phyloP scores from a whole-genome alignment of 345 rosid species.

The Durio zibethinus region DNA sequence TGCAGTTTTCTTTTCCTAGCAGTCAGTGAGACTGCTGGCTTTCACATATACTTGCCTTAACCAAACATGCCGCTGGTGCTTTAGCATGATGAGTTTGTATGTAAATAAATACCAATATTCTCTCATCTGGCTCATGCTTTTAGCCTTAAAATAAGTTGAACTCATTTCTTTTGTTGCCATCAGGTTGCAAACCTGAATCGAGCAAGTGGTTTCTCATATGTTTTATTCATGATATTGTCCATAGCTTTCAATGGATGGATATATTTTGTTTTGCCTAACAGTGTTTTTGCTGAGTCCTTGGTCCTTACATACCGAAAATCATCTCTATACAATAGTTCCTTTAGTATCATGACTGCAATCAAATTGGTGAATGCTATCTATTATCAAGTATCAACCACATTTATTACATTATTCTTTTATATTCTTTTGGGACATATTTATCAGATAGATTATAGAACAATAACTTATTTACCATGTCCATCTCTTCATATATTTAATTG shows the following conservation, averaged over 20 bases:
- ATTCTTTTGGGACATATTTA: too few relatives aligned
- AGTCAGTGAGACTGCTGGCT: background rate
- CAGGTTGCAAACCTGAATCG: background rate
- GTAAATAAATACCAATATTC: conserved; percentile 21
- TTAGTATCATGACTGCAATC: background rate
- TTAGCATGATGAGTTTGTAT: conserved; percentile 13
- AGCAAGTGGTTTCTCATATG: background rate
- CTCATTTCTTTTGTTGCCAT: background rate
- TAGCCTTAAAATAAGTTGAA: conserved; percentile 14
- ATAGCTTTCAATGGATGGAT: background rate
- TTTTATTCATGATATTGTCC: background rate
- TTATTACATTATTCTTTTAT: too few relatives aligned
- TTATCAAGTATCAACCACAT: background rate
- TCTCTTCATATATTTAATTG: too few relatives aligned
- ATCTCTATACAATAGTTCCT: background rate
- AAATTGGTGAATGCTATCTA: background rate
- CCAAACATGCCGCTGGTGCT: conserved; percentile 12
- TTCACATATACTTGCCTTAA: conserved; percentile 13
- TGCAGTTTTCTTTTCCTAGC: conserved; percentile 12
- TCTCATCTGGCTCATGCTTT: conserved; percentile 16
- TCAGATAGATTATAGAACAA: too few relatives aligned
- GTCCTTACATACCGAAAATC: background rate
- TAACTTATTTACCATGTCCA: too few relatives aligned
- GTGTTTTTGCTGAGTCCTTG: background rate
- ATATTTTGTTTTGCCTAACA: background rate